Percentiles rank a stretch among this genome's conserved stretches.
phyloP scores from a whole-genome alignment of 2,329 filamentous ascomycete species.

The Fusarium odoratissimum region DNA sequence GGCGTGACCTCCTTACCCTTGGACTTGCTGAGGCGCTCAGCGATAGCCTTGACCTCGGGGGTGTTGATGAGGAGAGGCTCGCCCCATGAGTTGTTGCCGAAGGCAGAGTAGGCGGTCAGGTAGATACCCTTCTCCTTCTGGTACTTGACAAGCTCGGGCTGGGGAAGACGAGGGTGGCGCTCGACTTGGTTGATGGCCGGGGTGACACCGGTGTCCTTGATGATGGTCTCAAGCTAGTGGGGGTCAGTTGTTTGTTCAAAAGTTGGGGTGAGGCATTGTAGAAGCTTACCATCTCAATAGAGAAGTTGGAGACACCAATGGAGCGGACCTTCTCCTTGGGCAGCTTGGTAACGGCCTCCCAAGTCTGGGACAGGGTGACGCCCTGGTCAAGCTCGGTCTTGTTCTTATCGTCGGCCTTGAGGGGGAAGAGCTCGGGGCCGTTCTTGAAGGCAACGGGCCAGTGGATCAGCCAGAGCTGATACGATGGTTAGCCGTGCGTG shows the following conservation, averaged over 20 bases:
- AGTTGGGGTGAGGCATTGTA: not conserved
- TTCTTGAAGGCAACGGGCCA: constrained; percentile 66
- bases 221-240: constrained; percentile 62
- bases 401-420: constrained; percentile 49
- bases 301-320: constrained; percentile 81
- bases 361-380: constrained; percentile 57
- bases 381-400: constrained; percentile 57
- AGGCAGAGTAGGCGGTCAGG: constrained; percentile 73
- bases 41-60: constrained; percentile 66
- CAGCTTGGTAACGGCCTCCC: constrained; percentile 66
- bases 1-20: constrained; percentile 54
- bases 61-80: constrained; percentile 68
- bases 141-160: constrained; percentile 68
- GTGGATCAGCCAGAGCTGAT: constrained; percentile 69
- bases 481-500: not conserved
- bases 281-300: constrained; percentile 61
- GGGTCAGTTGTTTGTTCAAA: constrained; percentile 3
- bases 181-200: constrained; percentile 77
- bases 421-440: constrained; percentile 59
- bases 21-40: constrained; percentile 55
- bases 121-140: constrained; percentile 72
- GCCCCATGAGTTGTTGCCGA: constrained; percentile 59
- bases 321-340: constrained; percentile 71
- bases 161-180: constrained; percentile 72
- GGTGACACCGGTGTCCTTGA: constrained; percentile 67